These are phyloP conservation scores for Zopfia rhizophila DNA, from an alignment of 2,329 filamentous ascomycete species.

Conservation along the genomic window DNA sequence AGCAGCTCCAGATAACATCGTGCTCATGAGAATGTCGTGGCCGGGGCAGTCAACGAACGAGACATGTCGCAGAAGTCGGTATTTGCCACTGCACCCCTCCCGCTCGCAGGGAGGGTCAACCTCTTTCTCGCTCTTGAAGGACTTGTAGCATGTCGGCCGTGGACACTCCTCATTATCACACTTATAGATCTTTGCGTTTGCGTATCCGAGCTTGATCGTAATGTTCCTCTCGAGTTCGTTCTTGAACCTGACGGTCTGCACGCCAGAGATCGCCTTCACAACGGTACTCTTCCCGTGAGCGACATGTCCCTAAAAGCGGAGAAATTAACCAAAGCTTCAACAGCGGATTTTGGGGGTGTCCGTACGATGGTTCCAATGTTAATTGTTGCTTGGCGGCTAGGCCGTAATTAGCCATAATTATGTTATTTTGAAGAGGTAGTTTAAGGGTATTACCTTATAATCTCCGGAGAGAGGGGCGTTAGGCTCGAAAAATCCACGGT, in stretches of 20 bases:
- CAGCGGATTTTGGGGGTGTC: too few species aligned
- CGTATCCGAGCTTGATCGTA: constrained; percentile 99
- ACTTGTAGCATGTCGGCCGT: constrained; percentile 92
- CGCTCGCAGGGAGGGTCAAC: constrained; percentile 96
- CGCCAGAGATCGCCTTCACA: constrained; percentile 98
- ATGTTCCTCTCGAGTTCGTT: constrained; percentile 99
- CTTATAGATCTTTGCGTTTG: constrained; percentile 99
- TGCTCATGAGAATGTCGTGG: constrained; percentile 99
- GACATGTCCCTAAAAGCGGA: too few species aligned
- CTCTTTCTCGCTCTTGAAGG: constrained; percentile 99
- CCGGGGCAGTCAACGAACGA: constrained; percentile 98
- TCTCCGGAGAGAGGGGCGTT: constrained; percentile 90
- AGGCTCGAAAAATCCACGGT: constrained; percentile 84
- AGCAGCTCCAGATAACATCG: constrained; percentile 98
- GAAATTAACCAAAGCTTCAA: too few species aligned
- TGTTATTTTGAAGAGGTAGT: too few species aligned
- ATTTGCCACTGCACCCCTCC: constrained; percentile 87
- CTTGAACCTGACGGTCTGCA: constrained; percentile 99
- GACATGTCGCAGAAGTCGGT: constrained; percentile 74
- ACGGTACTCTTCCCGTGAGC: constrained; percentile 99
- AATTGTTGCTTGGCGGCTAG: constrained; percentile 96
- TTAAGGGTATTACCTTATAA: too few species aligned
- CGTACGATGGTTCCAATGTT: constrained; percentile 99
- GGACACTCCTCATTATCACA: constrained; percentile 93
- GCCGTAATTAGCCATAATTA: too few species aligned